Conservation (phyloP, 805 yeast genomes). For the Sporopachydermia lactativora region DNA sequence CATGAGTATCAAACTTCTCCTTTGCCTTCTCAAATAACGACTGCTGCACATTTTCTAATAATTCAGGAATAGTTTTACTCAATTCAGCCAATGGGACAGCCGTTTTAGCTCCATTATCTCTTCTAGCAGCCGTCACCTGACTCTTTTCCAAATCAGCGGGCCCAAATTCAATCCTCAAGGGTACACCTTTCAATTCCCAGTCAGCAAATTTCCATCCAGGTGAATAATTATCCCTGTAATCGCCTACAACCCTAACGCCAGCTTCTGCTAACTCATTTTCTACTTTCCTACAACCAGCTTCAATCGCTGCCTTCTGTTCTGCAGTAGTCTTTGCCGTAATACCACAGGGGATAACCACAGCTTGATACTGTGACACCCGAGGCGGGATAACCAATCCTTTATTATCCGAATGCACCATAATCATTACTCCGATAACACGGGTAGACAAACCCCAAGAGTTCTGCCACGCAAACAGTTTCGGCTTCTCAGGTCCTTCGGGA, state of each 20-base stretch:
- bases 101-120: slow-evolving; percentile 74
- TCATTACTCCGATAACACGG: slow-evolving; percentile 98
- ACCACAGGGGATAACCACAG: slow-evolving; percentile 90
- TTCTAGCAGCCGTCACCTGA: slow-evolving; percentile 80
- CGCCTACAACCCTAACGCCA: slow-evolving; percentile 69
- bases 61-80: slow-evolving; percentile 51
- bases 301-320: slow-evolving; percentile 58
- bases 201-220: slow-evolving; percentile 99
- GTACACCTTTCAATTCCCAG: slow-evolving; percentile 93
- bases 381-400: slow-evolving; percentile 98
- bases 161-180: slow-evolving; percentile 88
- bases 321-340: slow-evolving; percentile 73
- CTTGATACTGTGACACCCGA: slow-evolving; percentile 86
- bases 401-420: slow-evolving; percentile 96
- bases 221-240: slow-evolving; percentile 85
- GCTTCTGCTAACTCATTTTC: slow-evolving; percentile 45
- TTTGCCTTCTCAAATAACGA: slow-evolving; percentile 70
- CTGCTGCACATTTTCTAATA: slow-evolving; percentile 70
- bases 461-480: slow-evolving; percentile 82
- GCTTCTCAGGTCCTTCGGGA: slow-evolving; percentile 80
- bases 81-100: slow-evolving; percentile 52
- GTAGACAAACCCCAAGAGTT: slow-evolving; percentile 99
- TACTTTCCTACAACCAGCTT: slow-evolving; percentile 53
- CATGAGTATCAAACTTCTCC: slow-evolving; percentile 68
- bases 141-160: slow-evolving; percentile 82